Conservation (phyloP, 805 yeast genomes). For the Wickerhamiella domercqiae region DNA sequence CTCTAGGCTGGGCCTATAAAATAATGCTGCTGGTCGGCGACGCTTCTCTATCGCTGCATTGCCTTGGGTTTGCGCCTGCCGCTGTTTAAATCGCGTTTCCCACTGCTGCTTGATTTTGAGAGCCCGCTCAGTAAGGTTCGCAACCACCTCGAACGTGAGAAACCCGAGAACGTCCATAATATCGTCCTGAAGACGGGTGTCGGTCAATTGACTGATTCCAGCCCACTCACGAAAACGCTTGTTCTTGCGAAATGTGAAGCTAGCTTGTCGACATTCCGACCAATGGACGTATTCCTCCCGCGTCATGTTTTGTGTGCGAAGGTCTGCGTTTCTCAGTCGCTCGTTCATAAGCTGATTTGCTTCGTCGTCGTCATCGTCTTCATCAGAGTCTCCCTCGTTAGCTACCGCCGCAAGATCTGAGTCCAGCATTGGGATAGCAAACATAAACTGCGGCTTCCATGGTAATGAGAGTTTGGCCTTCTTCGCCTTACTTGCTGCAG, state of each 20-base stretch:
- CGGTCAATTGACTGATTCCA: conserved; percentile 67
- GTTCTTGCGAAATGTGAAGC: conserved; percentile 88
- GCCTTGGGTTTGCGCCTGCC: neutral
- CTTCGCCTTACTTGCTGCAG: conserved; percentile 37
- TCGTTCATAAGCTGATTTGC: conserved; percentile 89
- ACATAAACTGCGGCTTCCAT: conserved; percentile 93
- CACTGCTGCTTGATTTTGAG: conserved; percentile 51
- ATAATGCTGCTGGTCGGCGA: conserved; percentile 9
- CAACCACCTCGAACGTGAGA: conserved; percentile 90
- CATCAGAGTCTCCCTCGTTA: conserved; percentile 27
- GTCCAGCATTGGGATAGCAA: conserved; percentile 33
- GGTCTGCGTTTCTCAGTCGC: conserved; percentile 82
- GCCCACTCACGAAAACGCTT: conserved; percentile 96
- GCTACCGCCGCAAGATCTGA: conserved; percentile 34
- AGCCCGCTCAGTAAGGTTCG: conserved; percentile 86
- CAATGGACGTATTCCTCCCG: conserved; percentile 96
- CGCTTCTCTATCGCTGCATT: conserved; percentile 4
- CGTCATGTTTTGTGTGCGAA: conserved; percentile 85
- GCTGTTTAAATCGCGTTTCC: conserved; percentile 25
- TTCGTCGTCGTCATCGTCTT: conserved; percentile 47
- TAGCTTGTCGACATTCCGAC: conserved; percentile 97
- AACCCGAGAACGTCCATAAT: conserved; percentile 92
- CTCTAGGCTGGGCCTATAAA: conserved; percentile 13
- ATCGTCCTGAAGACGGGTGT: conserved; percentile 87
- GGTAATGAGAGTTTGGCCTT: conserved; percentile 74